These are phyloP conservation scores for Zygoascus bituminiphila DNA, from an alignment of 805 yeast genomes.

Conservation along the genomic window DNA sequence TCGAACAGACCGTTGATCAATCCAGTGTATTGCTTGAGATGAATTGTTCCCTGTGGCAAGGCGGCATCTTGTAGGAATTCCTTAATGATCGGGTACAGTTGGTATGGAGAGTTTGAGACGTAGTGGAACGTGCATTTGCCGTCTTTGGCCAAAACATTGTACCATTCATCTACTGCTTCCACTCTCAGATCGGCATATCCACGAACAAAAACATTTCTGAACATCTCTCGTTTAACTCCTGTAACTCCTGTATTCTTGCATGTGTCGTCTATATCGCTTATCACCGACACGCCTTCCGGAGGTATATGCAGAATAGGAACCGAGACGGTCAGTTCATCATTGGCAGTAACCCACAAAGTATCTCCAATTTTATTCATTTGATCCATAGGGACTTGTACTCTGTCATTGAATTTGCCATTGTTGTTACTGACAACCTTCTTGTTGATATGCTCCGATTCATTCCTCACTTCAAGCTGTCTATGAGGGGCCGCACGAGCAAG, in stretches of 20 bases:
- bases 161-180: conserved; percentile 71
- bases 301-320: background rate
- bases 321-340: background rate
- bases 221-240: conserved; percentile 76
- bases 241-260: conserved; percentile 83
- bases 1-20: conserved; percentile 75
- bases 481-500: conserved; percentile 58
- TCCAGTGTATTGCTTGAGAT: conserved; percentile 80
- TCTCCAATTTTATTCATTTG: background rate
- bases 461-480: conserved; percentile 48
- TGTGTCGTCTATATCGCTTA: conserved; percentile 93
- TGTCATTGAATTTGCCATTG: conserved; percentile 56
- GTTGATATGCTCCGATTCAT: conserved; percentile 21
- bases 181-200: conserved; percentile 61
- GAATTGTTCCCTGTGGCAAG: conserved; percentile 76
- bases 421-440: conserved; percentile 41
- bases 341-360: background rate
- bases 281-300: conserved; percentile 53
- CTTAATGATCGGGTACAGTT: conserved; percentile 53
- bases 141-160: conserved; percentile 38
- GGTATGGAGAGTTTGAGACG: conserved; percentile 95
- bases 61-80: conserved; percentile 47
- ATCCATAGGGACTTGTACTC: conserved; percentile 35
- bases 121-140: conserved; percentile 67
- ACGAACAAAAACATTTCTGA: conserved; percentile 67